Conservation (phyloP, 2,329 filamentous ascomycete species). For the Purpureocillium lavendulum region DNA sequence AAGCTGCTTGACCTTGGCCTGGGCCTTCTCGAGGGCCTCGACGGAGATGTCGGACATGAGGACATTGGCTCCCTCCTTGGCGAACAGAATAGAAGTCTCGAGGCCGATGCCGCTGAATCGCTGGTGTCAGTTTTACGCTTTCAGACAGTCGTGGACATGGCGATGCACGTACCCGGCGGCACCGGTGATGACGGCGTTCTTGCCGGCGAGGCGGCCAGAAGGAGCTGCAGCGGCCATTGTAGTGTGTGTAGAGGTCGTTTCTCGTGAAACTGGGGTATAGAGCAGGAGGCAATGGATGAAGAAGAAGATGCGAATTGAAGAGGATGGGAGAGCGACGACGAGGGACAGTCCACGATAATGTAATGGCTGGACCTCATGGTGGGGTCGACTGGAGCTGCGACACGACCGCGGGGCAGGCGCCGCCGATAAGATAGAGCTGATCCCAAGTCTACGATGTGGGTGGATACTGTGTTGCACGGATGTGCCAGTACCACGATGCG, state of each 20-base stretch:
- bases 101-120: slow-evolving; percentile 79
- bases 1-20: slow-evolving; percentile 65
- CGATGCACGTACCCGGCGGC: slow-evolving; percentile 59
- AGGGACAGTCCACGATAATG: not conserved
- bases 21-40: slow-evolving; percentile 67
- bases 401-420: no score
- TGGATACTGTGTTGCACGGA: no score
- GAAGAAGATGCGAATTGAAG: not conserved
- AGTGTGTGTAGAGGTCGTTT: not conserved
- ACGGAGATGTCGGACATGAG: slow-evolving; percentile 80
- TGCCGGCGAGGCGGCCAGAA: slow-evolving; percentile 46
- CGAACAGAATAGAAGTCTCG: slow-evolving; percentile 84
- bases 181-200: slow-evolving; percentile 69
- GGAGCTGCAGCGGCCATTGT: slow-evolving; percentile 20
- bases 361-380: no score
- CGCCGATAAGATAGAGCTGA: no score
- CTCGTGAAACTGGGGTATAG: no score
- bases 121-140: no score
- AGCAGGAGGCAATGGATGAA: not conserved
- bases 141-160: no score
- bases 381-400: no score
- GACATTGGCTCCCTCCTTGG: slow-evolving; percentile 77
- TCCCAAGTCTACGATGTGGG: no score
- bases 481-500: no score
- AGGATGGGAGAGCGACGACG: not conserved